Base-by-base conservation (phyloP, 257 asterid species). In the Penstemon barbatus region DNA sequence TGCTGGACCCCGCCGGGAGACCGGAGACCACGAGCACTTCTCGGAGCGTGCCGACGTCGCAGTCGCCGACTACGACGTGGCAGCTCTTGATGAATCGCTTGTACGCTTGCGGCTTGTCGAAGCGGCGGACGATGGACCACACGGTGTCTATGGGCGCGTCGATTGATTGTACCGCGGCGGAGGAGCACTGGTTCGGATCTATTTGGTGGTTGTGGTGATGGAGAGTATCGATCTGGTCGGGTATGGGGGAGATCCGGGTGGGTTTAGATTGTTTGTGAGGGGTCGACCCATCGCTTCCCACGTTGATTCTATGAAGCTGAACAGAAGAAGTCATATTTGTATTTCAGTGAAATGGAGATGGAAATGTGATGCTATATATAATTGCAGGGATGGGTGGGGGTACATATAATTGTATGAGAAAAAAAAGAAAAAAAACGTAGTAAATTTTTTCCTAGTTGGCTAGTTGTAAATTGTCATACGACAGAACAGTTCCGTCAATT, bases 1-100 rank as follows among this genome's bases (percentile, higher is more conserved):
- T 91, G 82, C 96, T 88, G 25, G 58, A 74, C 50, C 44, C 88
- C 7, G 96, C 97, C 33, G 97, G 97, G 1, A 91, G 78, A 0
- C 97, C 97, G 3, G 97, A 91, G 2, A 88, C 84, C 53, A 91
- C 96, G 12, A 64, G 77, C 45, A 91, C 97, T 82, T 88, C 96
- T 61, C 97, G 75, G 53, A 88, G 85, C 0, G 85, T 76, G 8
- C 97, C 97, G 25, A 90, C 94, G 61, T 74, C 74, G 37, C 96
- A 92, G 53, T 81, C 91, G 6, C 95, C 97, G 57, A 58, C 57
- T 63, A 86, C 78, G 66, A 88, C 87, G 71, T 78, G 70, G 78
- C 97, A 91, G 74, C 95, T 85, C 84, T 84, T 88, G 4, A 91
- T 70, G 71, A 91, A 91, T 57, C 78, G 84, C 72, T 91, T 91